Evolutionary conservation across 2,329 filamentous ascomycete species (phyloP).

Genomic region (Aspergillus chevalieri): DNA sequence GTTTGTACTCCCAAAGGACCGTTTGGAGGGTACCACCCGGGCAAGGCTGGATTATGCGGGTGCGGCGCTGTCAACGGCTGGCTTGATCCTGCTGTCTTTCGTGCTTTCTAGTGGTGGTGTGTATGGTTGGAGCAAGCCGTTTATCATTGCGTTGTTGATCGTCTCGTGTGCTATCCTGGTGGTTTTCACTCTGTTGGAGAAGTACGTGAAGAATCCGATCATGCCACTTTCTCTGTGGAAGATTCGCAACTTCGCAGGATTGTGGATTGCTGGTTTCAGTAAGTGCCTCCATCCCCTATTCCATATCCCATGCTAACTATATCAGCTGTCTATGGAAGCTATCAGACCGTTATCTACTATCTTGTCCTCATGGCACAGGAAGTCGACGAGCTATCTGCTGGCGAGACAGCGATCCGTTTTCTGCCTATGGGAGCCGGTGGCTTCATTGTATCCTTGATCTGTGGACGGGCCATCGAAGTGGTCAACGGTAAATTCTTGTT

Average conservation of each 20-base stretch:
- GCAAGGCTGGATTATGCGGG: constrained; percentile 39
- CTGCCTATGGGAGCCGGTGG: constrained; percentile 38
- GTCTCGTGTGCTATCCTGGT: constrained; percentile 34
- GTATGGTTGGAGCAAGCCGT: constrained; percentile 43
- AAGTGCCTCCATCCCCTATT: constrained; percentile 1
- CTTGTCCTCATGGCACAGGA: constrained; percentile 39
- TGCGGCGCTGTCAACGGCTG: constrained; percentile 37
- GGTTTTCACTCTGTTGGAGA: constrained; percentile 37
- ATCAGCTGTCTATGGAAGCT: constrained; percentile 37
- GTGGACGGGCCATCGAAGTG: constrained; percentile 31
- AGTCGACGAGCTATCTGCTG: constrained; percentile 33
- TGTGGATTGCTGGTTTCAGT: constrained; percentile 43
- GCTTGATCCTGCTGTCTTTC: constrained; percentile 41
- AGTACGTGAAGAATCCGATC: constrained; percentile 40
- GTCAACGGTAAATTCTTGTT: constrained; percentile 35
- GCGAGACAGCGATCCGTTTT: constrained; percentile 36
- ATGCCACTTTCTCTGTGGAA: constrained; percentile 45
- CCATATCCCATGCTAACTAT: constrained; percentile 3
- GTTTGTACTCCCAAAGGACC: constrained; percentile 35
- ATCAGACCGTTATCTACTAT: constrained; percentile 40
- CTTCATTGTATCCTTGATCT: constrained; percentile 31
- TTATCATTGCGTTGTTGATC: constrained; percentile 40
- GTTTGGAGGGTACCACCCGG: constrained; percentile 24
- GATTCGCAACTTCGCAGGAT: constrained; percentile 40
- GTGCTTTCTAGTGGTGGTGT: constrained; percentile 41